Evolutionary conservation across 2,329 filamentous ascomycete genomes (phyloP), one percentile per base, ranked within the genome.

Genomic region (Amphichorda felina): DNA sequence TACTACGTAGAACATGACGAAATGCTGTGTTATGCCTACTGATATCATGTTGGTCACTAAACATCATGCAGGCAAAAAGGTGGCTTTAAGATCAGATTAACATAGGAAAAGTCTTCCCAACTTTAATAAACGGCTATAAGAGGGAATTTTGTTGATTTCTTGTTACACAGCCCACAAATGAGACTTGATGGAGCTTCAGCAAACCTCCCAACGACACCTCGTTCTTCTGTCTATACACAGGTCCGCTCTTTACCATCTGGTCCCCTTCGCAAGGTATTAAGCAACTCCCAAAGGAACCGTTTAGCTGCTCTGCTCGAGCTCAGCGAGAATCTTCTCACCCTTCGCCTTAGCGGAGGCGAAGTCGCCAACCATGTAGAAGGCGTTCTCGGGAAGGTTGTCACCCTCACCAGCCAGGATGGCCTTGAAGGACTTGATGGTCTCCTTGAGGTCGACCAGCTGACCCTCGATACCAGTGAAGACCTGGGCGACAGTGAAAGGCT

Each of bases 281-380:
- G 29, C 16, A 32, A 27, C 26, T n/a, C 27, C 15, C 8, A 17
- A 15, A 27, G 50, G 44, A 29, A 29, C 45, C 48, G 45, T 52
- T 63, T 68, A 66, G 55, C 66, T 67, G 55, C 68, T 68, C 63
- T 91, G 84, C 54, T 41, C 37, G 35, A 96, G 75, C 55, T 96
- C 91, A 54, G 91, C 88, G 61, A 98, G 72, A 75, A 98, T 96
- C 87, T 96, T 94, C 80, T 95, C 88, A 72, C 89, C 91, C 86
- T 98, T 98, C 58, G 74, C 79, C 61, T 83, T 83, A 50, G 88
- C 91, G 46, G 85, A 87, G 53, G 84, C 84, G 53, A 96, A 79
- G 73, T 94, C 83, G 62, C 91, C 91, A 63, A 96, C 88, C 88
- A 94, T 94, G 82, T 94, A 95, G 80, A 94, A 72, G 61, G 70